Percentiles rank a stretch among this genome's conserved stretches.
phyloP scores from a whole-genome alignment of 2,329 filamentous ascomycete species.

The Pseudogymnoascus sp. region DNA sequence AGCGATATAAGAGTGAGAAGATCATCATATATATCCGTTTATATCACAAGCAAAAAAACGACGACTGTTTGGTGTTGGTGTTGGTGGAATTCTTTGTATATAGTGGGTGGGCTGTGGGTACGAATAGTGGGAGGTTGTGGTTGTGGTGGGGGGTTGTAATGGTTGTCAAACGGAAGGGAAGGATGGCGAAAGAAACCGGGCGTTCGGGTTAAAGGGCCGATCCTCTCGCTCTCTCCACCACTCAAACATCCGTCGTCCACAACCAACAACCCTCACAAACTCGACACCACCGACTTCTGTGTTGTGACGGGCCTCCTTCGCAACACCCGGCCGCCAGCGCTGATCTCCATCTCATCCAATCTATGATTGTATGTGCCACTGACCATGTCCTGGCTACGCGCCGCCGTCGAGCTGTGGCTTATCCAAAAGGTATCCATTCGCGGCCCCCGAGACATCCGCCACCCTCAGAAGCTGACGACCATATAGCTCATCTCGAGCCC shows the following conservation, averaged over 20 bases:
- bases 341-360: neutral
- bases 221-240: neutral
- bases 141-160: neutral
- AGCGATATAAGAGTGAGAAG: neutral
- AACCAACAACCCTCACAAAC: neutral
- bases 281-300: neutral
- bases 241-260: neutral
- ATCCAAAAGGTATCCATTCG: neutral
- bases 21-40: neutral
- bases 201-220: neutral
- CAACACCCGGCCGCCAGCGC: neutral
- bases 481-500: slow-evolving; percentile 43
- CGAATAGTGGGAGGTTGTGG: neutral
- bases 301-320: neutral
- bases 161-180: neutral
- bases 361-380: neutral
- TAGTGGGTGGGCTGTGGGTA: neutral
- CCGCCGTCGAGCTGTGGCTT: neutral
- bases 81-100: neutral
- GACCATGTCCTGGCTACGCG: slow-evolving; percentile 2
- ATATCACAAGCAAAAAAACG: neutral
- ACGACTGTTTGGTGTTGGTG: neutral
- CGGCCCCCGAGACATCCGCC: neutral
- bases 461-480: slow-evolving; percentile 7
- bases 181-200: neutral